These are phyloP conservation scores for Umbilicus rupestris DNA, from an alignment of 164 flowering plant species.

Conservation along the genomic window DNA sequence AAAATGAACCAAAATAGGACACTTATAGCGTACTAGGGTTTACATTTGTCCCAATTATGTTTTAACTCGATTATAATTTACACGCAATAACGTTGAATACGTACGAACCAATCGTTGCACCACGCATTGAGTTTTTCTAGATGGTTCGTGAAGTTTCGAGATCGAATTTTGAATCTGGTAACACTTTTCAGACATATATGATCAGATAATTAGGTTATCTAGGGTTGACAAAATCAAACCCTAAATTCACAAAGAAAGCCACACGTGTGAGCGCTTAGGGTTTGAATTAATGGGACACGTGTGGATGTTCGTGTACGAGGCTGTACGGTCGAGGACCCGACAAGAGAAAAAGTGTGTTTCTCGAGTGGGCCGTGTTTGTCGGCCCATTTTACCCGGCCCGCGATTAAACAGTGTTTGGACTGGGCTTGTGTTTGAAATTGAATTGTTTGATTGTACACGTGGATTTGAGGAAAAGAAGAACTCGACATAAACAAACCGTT, in stretches of 20 bases:
- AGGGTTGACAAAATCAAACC: neutral
- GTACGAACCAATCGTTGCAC: neutral
- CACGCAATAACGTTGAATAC: neutral
- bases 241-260: no score
- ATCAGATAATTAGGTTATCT: neutral
- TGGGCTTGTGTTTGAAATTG: neutral
- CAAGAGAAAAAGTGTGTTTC: neutral
- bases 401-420: neutral
- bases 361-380: neutral
- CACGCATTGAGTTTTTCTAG: neutral
- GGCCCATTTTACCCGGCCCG: neutral
- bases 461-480: neutral
- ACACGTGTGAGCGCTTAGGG: neutral
- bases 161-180: neutral
- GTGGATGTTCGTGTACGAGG: neutral
- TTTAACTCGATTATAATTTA: neutral
- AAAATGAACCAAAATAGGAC: neutral
- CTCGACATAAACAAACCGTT: neutral
- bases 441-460: neutral
- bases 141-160: conserved; percentile 6
- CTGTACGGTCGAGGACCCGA: neutral
- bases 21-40: neutral
- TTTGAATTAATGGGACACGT: neutral
- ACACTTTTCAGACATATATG: neutral
- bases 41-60: neutral